Conservation (phyloP, 176 grass and related monocot genomes). For the Rhipidocladum racemiflorum region DNA sequence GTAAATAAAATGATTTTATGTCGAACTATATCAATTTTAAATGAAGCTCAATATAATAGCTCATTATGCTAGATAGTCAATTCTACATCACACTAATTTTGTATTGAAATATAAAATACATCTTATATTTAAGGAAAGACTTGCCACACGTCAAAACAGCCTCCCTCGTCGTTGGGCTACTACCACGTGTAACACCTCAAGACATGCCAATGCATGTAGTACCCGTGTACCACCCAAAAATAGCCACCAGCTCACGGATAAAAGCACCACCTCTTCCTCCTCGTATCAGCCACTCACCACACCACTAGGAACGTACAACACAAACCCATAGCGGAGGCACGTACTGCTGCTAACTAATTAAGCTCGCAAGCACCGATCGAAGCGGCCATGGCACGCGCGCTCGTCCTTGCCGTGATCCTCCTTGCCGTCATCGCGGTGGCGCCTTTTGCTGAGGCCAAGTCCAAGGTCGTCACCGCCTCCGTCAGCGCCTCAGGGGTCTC, state of each 20-base stretch:
- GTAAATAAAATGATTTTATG: too few relatives aligned
- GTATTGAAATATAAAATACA: too few relatives aligned
- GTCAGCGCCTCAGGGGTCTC: too few relatives aligned
- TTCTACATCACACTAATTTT: too few relatives aligned
- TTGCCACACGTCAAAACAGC: not conserved
- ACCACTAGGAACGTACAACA: not conserved
- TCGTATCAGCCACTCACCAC: not conserved
- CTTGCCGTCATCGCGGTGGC: slow-evolving; percentile 1
- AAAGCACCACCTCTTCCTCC: not conserved
- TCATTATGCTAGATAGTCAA: too few relatives aligned
- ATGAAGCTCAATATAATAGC: too few relatives aligned
- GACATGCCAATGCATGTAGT: not conserved
- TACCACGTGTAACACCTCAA: not conserved
- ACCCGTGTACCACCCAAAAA: not conserved
- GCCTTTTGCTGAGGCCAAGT: not conserved
- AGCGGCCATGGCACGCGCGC: slow-evolving; percentile 11
- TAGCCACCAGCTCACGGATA: not conserved
- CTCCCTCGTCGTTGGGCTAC: not conserved
- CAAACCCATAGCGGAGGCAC: not conserved
- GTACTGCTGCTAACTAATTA: too few relatives aligned
- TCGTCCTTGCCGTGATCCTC: slow-evolving; percentile 22
- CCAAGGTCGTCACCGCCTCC: not conserved
- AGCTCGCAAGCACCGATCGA: too few relatives aligned
- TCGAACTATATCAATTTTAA: too few relatives aligned
- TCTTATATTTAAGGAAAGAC: too few relatives aligned